Conservation (phyloP, 2,329 filamentous ascomycete species). For the Tympanopsis confertula region DNA sequence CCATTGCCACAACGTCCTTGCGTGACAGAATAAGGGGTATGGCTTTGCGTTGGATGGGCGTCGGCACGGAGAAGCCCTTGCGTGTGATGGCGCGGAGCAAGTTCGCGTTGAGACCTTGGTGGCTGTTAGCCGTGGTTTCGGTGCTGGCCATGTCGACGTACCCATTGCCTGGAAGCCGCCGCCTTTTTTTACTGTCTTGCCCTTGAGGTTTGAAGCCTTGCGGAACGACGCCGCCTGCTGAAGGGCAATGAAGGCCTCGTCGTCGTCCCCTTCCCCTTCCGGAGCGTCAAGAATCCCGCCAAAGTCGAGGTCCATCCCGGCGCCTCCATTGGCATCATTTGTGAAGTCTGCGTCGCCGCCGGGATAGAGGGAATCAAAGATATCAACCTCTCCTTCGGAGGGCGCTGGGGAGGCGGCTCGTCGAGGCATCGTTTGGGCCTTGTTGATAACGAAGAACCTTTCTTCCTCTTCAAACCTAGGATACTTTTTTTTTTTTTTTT, state of each 20-base stretch:
- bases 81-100: constrained; percentile 81
- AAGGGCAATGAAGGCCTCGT: constrained; percentile 84
- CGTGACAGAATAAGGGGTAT: constrained; percentile 82
- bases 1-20: constrained; percentile 98
- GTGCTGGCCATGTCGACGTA: too few species aligned
- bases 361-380: constrained; percentile 65
- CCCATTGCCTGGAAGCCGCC: constrained; percentile 96
- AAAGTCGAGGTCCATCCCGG: constrained; percentile 39
- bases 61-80: constrained; percentile 93
- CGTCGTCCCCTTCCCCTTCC: constrained; percentile 16
- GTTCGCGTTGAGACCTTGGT: constrained; percentile 62
- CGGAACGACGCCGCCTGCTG: constrained; percentile 71
- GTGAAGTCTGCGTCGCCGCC: constrained; percentile 39
- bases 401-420: constrained; percentile 68
- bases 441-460: too few species aligned
- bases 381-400: constrained; percentile 88
- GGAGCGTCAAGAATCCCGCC: constrained; percentile 34
- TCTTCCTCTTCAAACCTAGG: too few species aligned
- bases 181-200: constrained; percentile 80
- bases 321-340: constrained; percentile 24
- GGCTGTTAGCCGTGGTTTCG: too few species aligned
- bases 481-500: too few species aligned
- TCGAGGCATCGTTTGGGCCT: constrained; percentile 58
- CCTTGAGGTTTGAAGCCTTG: constrained; percentile 71
- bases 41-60: constrained; percentile 92